Base-by-base conservation (phyloP, 1,284 basidiomycete species). In the Rhodotorula sp. region DNA sequence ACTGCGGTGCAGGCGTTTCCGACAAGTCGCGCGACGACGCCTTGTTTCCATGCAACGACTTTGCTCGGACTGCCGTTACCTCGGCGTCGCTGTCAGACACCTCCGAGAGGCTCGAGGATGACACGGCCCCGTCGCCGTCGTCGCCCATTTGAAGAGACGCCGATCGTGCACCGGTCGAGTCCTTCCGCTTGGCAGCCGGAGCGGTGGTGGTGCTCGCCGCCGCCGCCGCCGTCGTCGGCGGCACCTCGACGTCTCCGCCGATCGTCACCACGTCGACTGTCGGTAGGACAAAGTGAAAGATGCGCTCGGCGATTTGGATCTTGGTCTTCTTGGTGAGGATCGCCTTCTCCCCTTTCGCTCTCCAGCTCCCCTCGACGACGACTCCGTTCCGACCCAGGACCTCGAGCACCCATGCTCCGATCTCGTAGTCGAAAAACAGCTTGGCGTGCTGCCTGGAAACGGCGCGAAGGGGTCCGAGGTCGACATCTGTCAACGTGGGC, bases 231-330 rank as follows among this genome's bases (percentile, higher is more conserved):
- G 61, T 30, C n/a, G 46, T 17, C 24, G 57, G 2, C 12, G 22
- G 49, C 6, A 22, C 17, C 15, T 37, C 45, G 18, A 53, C 62
- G 8, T 58, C 46, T 6, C 51, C 54, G 7, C 67, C 72, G 53
- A 67, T 64, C 12, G 75, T 61, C 6, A 49, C 60, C 12, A 62
- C 62, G 26, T 51, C 62, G 42, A 62, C 46, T 6, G 62, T 62
- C 5, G 77, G 77, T 3, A 78, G 70, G 18, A 78, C 72, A 55
- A 78, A 99, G 80, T 95, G 91, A 82, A 99, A 99, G 62, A 93
- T 95, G 66, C 95, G 89, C 58, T 95, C 95, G 45, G 95, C 93
- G 78, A 99, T 99, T 83, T 98, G 96, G 76, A 99, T 95, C 82
- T 95, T 93, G 66, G 96, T 95, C 93, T 91, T 86, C 80, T 92